phyloP scores from a whole-genome alignment of 352 stramenopile species.

The Pythium volutum region DNA sequence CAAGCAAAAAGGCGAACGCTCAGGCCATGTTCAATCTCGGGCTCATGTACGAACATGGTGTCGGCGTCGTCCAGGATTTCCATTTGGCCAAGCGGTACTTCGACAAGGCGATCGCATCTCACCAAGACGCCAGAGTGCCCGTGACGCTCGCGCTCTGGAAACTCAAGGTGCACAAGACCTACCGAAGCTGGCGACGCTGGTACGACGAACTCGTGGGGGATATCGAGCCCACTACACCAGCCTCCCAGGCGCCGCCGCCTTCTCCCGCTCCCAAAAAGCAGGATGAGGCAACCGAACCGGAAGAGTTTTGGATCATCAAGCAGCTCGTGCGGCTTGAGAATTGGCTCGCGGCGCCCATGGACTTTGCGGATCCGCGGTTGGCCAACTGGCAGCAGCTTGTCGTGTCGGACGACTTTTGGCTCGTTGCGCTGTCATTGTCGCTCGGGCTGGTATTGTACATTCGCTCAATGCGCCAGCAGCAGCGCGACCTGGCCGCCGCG shows the following conservation, averaged over 20 bases:
- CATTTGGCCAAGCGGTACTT: conserved; percentile 92
- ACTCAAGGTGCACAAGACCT: conserved; percentile 51
- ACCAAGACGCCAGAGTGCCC: conserved; percentile 76
- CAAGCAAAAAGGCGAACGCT: conserved; percentile 78
- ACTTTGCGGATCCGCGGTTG: not conserved
- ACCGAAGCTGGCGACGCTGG: conserved; percentile 55
- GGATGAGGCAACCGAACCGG: not conserved
- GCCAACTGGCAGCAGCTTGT: conserved; percentile 30
- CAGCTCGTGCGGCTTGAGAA: conserved; percentile 22
- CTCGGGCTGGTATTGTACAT: conserved; percentile 76
- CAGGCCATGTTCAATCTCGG: conserved; percentile 93
- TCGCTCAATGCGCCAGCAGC: conserved; percentile 56
- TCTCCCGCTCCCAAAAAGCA: not conserved
- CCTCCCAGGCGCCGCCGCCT: conserved; percentile 4
- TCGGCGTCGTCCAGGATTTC: conserved; percentile 86
- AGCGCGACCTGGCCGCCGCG: conserved; percentile 8
- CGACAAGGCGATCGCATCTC: conserved; percentile 66
- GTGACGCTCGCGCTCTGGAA: conserved; percentile 85
- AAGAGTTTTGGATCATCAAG: conserved; percentile 21
- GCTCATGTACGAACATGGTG: conserved; percentile 83
- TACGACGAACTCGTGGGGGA: conserved; percentile 63
- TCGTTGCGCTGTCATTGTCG: conserved; percentile 53
- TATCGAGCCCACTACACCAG: conserved; percentile 20
- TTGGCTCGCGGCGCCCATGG: conserved; percentile 8
- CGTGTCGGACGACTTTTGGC: conserved; percentile 65